phyloP scores from a whole-genome alignment of 768 basidiomycete genomes.

The Hemileccinum impolitum region DNA sequence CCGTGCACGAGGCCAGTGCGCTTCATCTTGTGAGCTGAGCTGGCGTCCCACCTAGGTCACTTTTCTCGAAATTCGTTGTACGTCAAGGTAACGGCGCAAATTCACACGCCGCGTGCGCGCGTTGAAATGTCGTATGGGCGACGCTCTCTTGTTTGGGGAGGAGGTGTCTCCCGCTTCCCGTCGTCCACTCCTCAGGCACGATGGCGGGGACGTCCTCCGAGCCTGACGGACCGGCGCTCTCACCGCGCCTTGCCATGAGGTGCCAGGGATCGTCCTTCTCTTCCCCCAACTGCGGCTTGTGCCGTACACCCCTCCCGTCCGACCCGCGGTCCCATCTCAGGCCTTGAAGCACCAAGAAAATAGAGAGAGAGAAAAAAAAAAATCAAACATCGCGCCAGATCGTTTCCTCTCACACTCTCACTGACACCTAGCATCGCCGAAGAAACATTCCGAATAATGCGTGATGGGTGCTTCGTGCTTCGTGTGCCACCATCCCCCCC shows the following conservation, averaged over 20 bases:
- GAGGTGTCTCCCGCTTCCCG: neutral
- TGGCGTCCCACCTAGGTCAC: conserved; percentile 5
- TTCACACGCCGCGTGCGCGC: conserved; percentile 7
- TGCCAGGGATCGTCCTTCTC: neutral
- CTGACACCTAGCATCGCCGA: neutral
- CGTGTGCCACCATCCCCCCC: no score
- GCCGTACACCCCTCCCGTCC: conserved; percentile 5
- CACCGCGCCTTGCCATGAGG: conserved; percentile 1
- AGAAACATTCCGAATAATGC: neutral
- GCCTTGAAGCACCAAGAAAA: neutral
- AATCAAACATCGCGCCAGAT: neutral
- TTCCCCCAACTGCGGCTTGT: neutral
- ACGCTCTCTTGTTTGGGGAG: no score
- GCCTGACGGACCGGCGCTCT: conserved; percentile 13
- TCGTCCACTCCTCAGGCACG: neutral
- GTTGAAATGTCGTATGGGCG: neutral
- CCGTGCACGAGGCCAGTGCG: conserved; percentile 6
- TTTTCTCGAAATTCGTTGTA: conserved; percentile 7
- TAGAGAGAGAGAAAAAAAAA: no score
- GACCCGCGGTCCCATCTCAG: conserved; percentile 6
- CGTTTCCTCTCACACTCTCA: neutral
- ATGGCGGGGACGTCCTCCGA: neutral
- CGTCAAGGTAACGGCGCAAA: conserved; percentile 1
- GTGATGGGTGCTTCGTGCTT: neutral
- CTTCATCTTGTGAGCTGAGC: conserved; percentile 19